Conservation (phyloP, 164 flowering plant species). For the Tetrastigma voinierianum region DNA sequence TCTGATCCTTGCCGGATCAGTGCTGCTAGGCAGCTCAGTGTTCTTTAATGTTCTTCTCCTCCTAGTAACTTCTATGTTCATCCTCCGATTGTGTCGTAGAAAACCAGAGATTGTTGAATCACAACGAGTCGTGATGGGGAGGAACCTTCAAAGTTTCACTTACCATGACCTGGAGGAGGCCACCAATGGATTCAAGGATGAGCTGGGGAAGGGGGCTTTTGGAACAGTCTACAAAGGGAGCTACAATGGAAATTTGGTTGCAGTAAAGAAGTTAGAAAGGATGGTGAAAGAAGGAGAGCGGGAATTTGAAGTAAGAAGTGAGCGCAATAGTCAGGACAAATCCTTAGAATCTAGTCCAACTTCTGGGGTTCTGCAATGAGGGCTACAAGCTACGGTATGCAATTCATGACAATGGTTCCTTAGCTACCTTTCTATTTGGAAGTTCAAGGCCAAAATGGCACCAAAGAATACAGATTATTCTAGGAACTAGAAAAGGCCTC, state of each 20-base stretch:
- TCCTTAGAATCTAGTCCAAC: conserved; percentile 33
- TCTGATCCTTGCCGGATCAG: conserved; percentile 11
- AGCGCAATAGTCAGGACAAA: conserved; percentile 25
- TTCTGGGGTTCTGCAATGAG: conserved; percentile 38
- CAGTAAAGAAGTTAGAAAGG: too few species aligned
- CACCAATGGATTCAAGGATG: conserved; percentile 32
- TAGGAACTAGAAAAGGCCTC: conserved; percentile 28
- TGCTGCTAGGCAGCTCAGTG: conserved; percentile 21
- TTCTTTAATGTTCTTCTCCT: neutral
- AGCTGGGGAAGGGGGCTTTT: conserved; percentile 33
- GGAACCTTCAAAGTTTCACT: conserved; percentile 8
- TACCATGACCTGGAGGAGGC: conserved; percentile 27
- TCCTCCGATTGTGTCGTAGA: too few species aligned
- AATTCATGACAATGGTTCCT: conserved; percentile 31
- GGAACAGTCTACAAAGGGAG: conserved; percentile 31
- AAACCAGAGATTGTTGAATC: too few species aligned
- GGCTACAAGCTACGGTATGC: conserved; percentile 26
- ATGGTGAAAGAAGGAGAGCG: too few species aligned
- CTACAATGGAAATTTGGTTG: conserved; percentile 9
- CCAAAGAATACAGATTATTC: conserved; percentile 19
- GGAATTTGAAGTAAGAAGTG: too few species aligned
- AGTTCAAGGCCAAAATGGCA: conserved; percentile 28
- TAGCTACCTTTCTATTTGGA: too few species aligned
- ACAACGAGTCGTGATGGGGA: neutral
- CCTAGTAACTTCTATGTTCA: too few species aligned